Evolutionary conservation across 331 rosid species (phyloP), one percentile per base, ranked within the genome.

Genomic region (Rosa hybrid): DNA sequence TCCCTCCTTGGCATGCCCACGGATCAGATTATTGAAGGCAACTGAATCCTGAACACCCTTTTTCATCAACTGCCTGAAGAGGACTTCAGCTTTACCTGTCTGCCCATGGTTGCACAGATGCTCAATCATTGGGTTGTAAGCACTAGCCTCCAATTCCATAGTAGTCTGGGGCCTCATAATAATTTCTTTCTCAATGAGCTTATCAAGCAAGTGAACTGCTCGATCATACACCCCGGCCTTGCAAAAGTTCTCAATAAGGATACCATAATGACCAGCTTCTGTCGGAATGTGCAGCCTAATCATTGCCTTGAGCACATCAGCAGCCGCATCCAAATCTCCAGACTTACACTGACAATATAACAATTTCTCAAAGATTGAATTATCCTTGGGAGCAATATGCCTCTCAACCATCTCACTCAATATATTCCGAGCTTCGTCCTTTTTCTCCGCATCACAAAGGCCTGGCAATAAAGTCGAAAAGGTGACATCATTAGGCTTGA

Each of bases 1-100:
- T 20, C 98, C 98, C 87, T 94, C 98, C 77, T 87, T 94, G 2
- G 97, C 89, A 76, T 94, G 94, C 38, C 92, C 96, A 0, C 86
- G 82, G 71, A 94, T 81, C 86, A 94, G 84, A 84, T 82, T 91
- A 68, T 91, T 90, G 74, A 90, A 90, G 56, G 94, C 97, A 76
- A 67, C 84, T 6, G 94, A 82, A 82, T 94, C 92, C 84, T 76
- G 85, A 46, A 89, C 82, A 72, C 96, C 96, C 87, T 78, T 90
- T 79, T 94, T 94, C 95, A 94, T 50, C 75, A 94, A 78, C 84
- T 94, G 97, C 68, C 95, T 87, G 84, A 90, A 90, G 70, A 94
- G 86, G 0, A 65, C 85, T 71, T 94, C 96, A 2, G 98, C 98
- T 77, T 89, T 94, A 69, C 44, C 83, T 0, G 97, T 86, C 78